Conservation (phyloP, 768 basidiomycete species). For the Hortiboletus flavorubellus region DNA sequence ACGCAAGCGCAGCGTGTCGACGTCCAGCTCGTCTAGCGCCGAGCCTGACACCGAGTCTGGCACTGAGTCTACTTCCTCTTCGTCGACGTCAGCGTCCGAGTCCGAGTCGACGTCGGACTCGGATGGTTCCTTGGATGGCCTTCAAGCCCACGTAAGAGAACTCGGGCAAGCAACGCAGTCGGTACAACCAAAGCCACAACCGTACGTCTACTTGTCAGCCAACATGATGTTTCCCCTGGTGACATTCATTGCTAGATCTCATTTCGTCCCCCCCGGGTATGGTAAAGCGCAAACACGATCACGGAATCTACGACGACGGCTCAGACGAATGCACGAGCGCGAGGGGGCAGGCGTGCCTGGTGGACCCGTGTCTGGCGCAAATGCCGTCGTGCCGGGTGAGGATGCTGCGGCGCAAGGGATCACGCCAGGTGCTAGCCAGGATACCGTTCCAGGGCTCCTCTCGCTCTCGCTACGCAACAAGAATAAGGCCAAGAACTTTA, state of each 20-base stretch:
- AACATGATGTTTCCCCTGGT: not conserved
- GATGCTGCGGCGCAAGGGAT: not conserved
- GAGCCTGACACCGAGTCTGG: constrained; percentile 25
- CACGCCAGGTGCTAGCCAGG: constrained; percentile 17
- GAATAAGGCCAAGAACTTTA: constrained; percentile 72
- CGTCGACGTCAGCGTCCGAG: constrained; percentile 13
- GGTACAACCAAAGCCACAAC: not conserved
- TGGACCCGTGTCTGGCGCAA: constrained; percentile 37
- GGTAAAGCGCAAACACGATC: constrained; percentile 56
- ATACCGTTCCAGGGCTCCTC: constrained; percentile 28
- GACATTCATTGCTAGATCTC: constrained; percentile 5
- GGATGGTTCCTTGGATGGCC: not conserved
- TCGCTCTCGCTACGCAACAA: constrained; percentile 60
- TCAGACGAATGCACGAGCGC: constrained; percentile 38
- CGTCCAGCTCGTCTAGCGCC: constrained; percentile 14
- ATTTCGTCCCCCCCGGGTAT: constrained; percentile 50
- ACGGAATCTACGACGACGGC: constrained; percentile 55
- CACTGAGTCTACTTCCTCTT: constrained; percentile 18
- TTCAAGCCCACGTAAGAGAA: constrained; percentile 7
- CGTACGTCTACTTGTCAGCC: constrained; percentile 3
- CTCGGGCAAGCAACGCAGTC: constrained; percentile 10
- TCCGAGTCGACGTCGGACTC: constrained; percentile 23
- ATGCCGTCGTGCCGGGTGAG: constrained; percentile 29
- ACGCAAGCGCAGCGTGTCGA: constrained; percentile 25
- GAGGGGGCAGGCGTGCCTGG: constrained; percentile 16